These are phyloP conservation scores for Mucor indicus DNA, from an alignment of 371 early-diverging fungal genomes.

Conservation along the genomic window DNA sequence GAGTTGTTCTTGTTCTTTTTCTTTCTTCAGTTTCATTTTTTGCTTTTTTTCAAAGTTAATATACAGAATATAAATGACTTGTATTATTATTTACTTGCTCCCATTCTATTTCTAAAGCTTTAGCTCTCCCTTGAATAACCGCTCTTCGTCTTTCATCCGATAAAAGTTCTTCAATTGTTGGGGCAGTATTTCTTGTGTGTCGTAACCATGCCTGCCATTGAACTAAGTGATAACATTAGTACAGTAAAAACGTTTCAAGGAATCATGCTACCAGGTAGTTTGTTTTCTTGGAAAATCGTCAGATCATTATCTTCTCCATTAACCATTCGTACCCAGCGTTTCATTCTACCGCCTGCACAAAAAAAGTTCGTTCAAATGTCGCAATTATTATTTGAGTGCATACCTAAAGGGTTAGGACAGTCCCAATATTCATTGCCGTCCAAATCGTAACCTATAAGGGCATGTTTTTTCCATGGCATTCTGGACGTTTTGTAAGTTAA, in stretches of 20 bases:
- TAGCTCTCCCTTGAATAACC: conserved; percentile 55
- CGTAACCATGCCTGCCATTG: conserved; percentile 78
- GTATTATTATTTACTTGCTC: conserved; percentile 20
- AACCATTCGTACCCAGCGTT: conserved; percentile 47
- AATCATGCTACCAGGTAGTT: conserved; percentile 48
- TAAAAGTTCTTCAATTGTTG: conserved; percentile 50
- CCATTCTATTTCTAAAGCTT: conserved; percentile 26
- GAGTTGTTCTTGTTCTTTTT: conserved; percentile 1
- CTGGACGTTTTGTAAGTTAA: conserved; percentile 30
- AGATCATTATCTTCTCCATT: conserved; percentile 21
- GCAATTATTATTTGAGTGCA: not conserved
- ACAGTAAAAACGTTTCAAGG: not conserved
- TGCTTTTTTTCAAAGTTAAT: too few relatives aligned
- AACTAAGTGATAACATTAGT: conserved; percentile 24
- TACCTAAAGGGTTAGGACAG: conserved; percentile 59
- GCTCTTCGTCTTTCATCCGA: conserved; percentile 28
- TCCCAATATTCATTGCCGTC: conserved; percentile 75
- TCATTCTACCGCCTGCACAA: conserved; percentile 47
- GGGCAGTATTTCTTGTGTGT: conserved; percentile 58
- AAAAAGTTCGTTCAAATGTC: not conserved
- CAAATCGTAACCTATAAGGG: conserved; percentile 59
- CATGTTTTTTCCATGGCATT: conserved; percentile 57
- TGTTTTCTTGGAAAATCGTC: conserved; percentile 46
- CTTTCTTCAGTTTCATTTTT: too few relatives aligned
- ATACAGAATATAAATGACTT: too few relatives aligned